phyloP scores from a whole-genome alignment of 192 early-diverging fungal genomes.

The Coemansia sp. region DNA sequence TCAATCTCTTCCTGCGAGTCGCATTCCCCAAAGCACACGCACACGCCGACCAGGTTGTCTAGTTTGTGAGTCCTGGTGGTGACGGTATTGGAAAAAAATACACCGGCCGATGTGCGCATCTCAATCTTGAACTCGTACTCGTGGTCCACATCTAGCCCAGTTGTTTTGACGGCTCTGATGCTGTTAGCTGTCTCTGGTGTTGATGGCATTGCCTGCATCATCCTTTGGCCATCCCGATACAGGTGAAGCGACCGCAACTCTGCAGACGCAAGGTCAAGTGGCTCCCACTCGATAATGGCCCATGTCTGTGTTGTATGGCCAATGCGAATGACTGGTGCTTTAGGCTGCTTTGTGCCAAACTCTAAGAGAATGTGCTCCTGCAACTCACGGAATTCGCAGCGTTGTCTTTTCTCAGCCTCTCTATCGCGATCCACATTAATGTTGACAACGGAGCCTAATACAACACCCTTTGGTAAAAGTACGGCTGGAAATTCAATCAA shows the following conservation, averaged over 20 bases:
- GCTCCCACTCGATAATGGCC: constrained; percentile 88
- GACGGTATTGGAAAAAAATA: constrained; percentile 75
- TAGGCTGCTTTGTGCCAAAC: constrained; percentile 79
- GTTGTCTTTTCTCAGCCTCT: constrained; percentile 79
- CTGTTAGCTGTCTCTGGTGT: constrained; percentile 35
- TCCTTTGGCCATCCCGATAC: constrained; percentile 84
- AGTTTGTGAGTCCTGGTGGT: constrained; percentile 83
- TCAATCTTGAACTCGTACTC: constrained; percentile 90
- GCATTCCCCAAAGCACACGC: constrained; percentile 93
- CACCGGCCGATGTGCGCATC: constrained; percentile 90
- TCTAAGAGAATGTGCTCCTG: constrained; percentile 82
- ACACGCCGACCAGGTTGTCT: constrained; percentile 97
- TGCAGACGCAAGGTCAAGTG: constrained; percentile 78
- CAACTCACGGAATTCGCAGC: constrained; percentile 79
- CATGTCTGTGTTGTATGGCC: constrained; percentile 85
- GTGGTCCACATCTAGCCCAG: constrained; percentile 87
- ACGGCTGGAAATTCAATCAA: constrained; percentile 97
- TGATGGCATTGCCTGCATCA: constrained; percentile 61
- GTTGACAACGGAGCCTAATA: constrained; percentile 94
- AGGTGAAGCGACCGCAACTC: constrained; percentile 86
- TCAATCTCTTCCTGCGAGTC: constrained; percentile 73
- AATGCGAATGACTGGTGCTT: constrained; percentile 74
- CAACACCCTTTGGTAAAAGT: constrained; percentile 91
- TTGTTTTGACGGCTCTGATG: constrained; percentile 65
- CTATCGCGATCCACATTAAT: constrained; percentile 91